Conservation (phyloP, 2,329 filamentous ascomycete genomes). For the Aspergillus brunneoviolaceus region DNA sequence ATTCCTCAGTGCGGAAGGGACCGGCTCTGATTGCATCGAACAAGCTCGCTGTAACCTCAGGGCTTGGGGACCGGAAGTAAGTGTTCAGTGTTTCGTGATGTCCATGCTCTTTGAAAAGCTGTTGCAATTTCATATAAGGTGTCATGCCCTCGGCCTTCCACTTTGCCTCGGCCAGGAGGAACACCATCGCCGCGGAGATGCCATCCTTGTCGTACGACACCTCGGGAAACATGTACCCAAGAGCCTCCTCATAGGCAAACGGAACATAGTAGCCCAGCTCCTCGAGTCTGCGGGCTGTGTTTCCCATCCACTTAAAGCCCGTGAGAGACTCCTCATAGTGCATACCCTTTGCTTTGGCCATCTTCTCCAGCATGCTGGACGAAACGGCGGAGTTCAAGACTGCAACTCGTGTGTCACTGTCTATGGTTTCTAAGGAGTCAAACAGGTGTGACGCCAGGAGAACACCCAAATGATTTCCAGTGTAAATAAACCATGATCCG, state of each 20-base stretch:
- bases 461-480: constrained; percentile 64
- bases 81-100: constrained; percentile 64
- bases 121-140: constrained; percentile 56
- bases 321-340: constrained; percentile 62
- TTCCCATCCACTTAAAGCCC: constrained; percentile 69
- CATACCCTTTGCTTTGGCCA: constrained; percentile 57
- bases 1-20: constrained; percentile 43
- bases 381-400: constrained; percentile 65
- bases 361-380: constrained; percentile 60
- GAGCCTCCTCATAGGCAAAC: constrained; percentile 65
- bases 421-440: constrained; percentile 42
- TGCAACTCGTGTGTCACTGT: constrained; percentile 44
- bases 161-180: constrained; percentile 54
- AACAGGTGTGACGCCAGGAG: constrained; percentile 59
- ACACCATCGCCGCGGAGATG: constrained; percentile 60
- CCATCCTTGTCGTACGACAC: constrained; percentile 67
- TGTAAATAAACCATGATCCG: constrained; percentile 60
- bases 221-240: constrained; percentile 65
- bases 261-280: constrained; percentile 51
- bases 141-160: constrained; percentile 56
- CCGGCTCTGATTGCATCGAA: constrained; percentile 56
- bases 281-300: constrained; percentile 56
- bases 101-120: constrained; percentile 58
- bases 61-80: constrained; percentile 60
- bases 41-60: constrained; percentile 52